Evolutionary conservation across 306 rosid species (phyloP), one percentile per base, ranked within the genome.

Genomic region (Inga leiocalycina): DNA sequence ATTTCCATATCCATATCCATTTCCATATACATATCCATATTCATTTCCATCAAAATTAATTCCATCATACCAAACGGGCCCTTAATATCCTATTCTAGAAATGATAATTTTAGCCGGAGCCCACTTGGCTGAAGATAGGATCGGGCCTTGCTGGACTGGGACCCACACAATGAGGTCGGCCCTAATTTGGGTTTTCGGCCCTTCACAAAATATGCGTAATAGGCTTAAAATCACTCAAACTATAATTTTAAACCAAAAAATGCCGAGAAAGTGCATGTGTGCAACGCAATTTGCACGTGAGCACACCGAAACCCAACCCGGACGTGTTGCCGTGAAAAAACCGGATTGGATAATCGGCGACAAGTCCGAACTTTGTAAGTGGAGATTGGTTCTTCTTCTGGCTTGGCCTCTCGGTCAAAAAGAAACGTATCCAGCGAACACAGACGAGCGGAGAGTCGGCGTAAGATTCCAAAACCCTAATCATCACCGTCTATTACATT

Each of bases 251-350:
- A 57, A 57, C 65, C n/a, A 57, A n/a, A 20, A 57, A 22, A 57
- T 8, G 39, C 19, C 39, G 16, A 64, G 1, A 12, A 64, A 71
- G 34, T 22, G 30, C 30, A 27, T 1, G 30, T 0, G 30, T 27
- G 79, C 76, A 82, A 39, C 52, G 73, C 52, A 68, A 15, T 49
- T n/a, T 87, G 41, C 86, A 84, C 87, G 78, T 68, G 85, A 89
- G 84, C 81, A 77, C 89, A 90, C 84, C 71, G 86, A 76, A 94
- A 73, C 88, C 11, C 46, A 90, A 79, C 93, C 94, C 98, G 98
- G 98, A 94, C 93, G 41, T 87, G 84, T 89, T 83, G 73, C 85
- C 84, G 85, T 86, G 35, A 46, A 78, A 48, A 89, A 93, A 87
- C 82, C 71, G 80, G 90, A 92, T 88, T 93, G 89, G 80, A 91